phyloP scores from a whole-genome alignment of 768 basidiomycete genomes.

The Rhizopogon salebrosus region DNA sequence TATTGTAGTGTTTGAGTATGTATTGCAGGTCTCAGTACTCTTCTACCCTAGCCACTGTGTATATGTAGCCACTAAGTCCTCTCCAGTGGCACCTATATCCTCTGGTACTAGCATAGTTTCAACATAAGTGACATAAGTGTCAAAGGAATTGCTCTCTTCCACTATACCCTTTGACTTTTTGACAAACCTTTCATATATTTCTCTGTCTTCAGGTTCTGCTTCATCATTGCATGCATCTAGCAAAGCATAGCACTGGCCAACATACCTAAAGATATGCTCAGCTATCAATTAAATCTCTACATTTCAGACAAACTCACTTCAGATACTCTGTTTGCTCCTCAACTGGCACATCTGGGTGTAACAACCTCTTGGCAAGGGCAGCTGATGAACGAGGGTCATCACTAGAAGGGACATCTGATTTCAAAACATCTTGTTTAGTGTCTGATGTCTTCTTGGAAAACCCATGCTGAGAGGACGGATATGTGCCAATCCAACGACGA shows the following conservation, averaged over 20 bases:
- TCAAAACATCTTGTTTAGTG: slow-evolving; percentile 14
- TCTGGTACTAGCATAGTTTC: neutral
- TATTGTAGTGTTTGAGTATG: too few relatives aligned
- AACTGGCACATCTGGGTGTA: slow-evolving; percentile 59
- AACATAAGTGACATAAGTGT: neutral
- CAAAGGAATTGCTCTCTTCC: neutral
- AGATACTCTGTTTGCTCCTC: slow-evolving; percentile 70
- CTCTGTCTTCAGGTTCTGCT: slow-evolving; percentile 54
- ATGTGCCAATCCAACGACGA: slow-evolving; percentile 68
- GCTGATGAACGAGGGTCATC: slow-evolving; percentile 45
- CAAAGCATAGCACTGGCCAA: slow-evolving; percentile 68
- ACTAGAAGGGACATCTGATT: slow-evolving; percentile 22
- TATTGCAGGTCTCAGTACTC: too few relatives aligned
- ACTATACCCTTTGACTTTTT: slow-evolving; percentile 39
- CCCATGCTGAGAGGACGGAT: slow-evolving; percentile 38
- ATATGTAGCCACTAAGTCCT: neutral
- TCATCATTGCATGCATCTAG: slow-evolving; percentile 49
- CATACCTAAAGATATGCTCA: slow-evolving; percentile 43
- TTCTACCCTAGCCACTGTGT: neutral
- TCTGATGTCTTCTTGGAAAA: slow-evolving; percentile 32
- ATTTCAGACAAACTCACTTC: slow-evolving; percentile 37
- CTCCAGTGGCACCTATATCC: neutral
- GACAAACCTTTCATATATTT: slow-evolving; percentile 49
- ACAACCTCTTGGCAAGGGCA: slow-evolving; percentile 47
- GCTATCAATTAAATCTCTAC: neutral